Evolutionary conservation across 129 eudicot genomes (phyloP).

Genomic region (Flaveria robusta): DNA sequence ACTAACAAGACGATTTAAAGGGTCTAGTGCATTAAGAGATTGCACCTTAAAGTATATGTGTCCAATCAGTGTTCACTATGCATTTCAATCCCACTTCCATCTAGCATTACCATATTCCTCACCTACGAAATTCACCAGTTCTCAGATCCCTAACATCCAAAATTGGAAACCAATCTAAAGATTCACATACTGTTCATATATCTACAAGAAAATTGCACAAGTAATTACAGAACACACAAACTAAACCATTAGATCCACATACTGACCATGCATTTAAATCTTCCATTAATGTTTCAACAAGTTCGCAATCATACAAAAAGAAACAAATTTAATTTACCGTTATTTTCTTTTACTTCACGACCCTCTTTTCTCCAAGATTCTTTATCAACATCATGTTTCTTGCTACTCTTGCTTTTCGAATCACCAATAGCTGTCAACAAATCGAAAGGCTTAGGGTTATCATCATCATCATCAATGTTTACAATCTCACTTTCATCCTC

Average conservation of each 20-base stretch:
- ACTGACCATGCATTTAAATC: constrained; percentile 3
- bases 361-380: constrained; percentile 35
- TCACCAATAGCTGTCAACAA: too few species aligned
- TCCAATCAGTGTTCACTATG: constrained; percentile 2
- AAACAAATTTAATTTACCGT: constrained; percentile 45
- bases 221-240: constrained; percentile 13
- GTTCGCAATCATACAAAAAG: background rate
- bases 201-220: background rate
- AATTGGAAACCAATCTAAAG: constrained; percentile 14
- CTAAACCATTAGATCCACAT: constrained; percentile 16
- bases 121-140: background rate
- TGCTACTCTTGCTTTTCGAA: too few species aligned
- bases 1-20: background rate
- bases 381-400: constrained; percentile 9
- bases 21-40: background rate
- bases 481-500: constrained; percentile 40
- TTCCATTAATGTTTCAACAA: too few species aligned
- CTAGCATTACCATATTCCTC: constrained; percentile 12
- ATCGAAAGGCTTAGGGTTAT: too few species aligned
- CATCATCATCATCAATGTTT: constrained; percentile 29
- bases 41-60: background rate
- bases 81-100: constrained; percentile 2
- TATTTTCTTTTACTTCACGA: constrained; percentile 23
- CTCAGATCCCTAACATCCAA: constrained; percentile 7
- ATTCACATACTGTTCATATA: background rate